Conservation (phyloP, 1,284 basidiomycete species). For the Ceratobasidium sp. region DNA sequence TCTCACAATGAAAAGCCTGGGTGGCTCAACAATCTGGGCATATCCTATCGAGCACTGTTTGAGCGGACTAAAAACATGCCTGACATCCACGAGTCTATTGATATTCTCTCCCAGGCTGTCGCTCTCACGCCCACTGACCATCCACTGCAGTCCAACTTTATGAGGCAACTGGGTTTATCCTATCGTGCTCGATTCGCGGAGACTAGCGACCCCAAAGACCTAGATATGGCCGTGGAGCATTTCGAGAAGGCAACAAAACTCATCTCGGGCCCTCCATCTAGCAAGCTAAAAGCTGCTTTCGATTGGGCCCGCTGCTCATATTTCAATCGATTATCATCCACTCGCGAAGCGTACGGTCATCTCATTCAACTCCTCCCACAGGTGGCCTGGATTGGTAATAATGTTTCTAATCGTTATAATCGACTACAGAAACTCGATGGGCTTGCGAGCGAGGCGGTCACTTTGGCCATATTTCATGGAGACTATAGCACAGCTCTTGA, state of each 20-base stretch:
- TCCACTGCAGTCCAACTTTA: background rate
- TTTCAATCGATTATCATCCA: too few relatives aligned
- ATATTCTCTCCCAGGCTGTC: background rate
- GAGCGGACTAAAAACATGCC: background rate
- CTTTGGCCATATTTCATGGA: background rate
- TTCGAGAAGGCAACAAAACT: background rate
- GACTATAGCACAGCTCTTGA: background rate
- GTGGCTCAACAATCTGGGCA: background rate
- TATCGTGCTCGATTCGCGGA: background rate
- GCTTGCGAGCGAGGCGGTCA: background rate
- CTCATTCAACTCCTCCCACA: too few relatives aligned
- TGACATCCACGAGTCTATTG: background rate
- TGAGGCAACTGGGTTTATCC: background rate
- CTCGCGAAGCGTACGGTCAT: too few relatives aligned
- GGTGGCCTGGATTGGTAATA: too few relatives aligned
- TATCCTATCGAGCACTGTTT: background rate
- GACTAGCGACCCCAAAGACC: background rate
- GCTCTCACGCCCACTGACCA: background rate
- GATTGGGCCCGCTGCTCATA: too few relatives aligned
- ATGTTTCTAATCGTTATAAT: too few relatives aligned
- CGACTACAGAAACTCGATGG: background rate
- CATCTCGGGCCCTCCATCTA: too few relatives aligned
- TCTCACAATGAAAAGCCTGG: background rate
- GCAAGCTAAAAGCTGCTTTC: too few relatives aligned
- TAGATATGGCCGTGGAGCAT: background rate